Percentiles rank a stretch among this genome's conserved stretches.
phyloP scores from a whole-genome alignment of 2,329 filamentous ascomycete species.

The Harringtonia lauricola region DNA sequence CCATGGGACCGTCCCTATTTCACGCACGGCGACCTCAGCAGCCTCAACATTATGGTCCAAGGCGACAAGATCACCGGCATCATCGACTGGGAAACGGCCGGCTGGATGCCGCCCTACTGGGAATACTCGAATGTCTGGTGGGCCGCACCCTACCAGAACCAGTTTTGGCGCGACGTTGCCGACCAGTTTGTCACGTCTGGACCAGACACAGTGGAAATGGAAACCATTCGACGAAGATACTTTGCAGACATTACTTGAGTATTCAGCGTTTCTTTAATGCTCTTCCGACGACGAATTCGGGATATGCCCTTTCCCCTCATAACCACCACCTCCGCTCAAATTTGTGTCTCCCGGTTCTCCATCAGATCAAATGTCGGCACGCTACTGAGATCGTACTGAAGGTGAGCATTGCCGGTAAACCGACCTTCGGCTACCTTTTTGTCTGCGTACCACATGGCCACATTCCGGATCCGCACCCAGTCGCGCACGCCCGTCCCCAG shows the following conservation, averaged over 20 bases:
- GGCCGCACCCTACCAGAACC: background rate
- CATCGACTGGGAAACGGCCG: slow-evolving; percentile 35
- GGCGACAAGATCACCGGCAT: slow-evolving; percentile 29
- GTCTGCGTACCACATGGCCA: background rate
- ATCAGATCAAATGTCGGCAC: too few relatives aligned
- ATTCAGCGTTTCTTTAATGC: too few relatives aligned
- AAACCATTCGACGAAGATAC: too few relatives aligned
- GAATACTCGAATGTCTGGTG: slow-evolving; percentile 14
- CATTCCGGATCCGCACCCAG: background rate
- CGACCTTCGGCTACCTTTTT: background rate
- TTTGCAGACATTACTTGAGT: too few relatives aligned
- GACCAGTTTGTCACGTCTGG: background rate
- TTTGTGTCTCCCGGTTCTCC: too few relatives aligned
- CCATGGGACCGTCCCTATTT: slow-evolving; percentile 21
- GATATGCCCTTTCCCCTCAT: too few relatives aligned
- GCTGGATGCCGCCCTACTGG: slow-evolving; percentile 33
- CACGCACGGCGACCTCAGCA: slow-evolving; percentile 47
- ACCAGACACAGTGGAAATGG: too few relatives aligned
- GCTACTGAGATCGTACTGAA: too few relatives aligned
- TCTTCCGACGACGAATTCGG: too few relatives aligned
- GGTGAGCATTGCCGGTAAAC: too few relatives aligned
- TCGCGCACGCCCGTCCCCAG: background rate
- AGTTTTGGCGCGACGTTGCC: background rate
- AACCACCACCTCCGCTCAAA: too few relatives aligned
- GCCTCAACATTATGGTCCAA: slow-evolving; percentile 30